Evolutionary conservation across 108 stramenopile genomes (phyloP).

Genomic region (Seminavis robusta): DNA sequence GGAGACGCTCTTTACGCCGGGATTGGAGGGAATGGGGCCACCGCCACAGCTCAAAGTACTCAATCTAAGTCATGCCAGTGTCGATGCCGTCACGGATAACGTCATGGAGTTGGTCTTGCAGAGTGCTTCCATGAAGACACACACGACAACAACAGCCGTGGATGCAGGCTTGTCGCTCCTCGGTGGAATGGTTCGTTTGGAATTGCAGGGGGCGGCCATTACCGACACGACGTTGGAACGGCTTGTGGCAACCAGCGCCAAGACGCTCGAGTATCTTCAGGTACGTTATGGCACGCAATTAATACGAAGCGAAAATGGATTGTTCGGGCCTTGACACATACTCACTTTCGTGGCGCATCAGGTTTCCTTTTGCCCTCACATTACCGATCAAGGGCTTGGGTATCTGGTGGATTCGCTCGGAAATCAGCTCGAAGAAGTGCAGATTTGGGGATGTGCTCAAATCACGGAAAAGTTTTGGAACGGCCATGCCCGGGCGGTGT

Average conservation of each 20-base stretch:
- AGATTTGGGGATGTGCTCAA: constrained; percentile 82
- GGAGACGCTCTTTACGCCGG: constrained; percentile 63
- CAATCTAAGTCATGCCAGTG: constrained; percentile 47
- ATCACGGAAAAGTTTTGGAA: constrained; percentile 75
- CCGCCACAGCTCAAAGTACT: constrained; percentile 61
- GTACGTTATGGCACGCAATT: too few relatives aligned
- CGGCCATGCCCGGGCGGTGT: constrained; percentile 67
- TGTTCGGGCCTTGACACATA: too few relatives aligned
- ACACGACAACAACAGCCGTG: not conserved
- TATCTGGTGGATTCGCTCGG: constrained; percentile 65
- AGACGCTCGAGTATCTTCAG: constrained; percentile 57
- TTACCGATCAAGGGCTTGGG: constrained; percentile 74
- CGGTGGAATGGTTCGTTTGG: constrained; percentile 35
- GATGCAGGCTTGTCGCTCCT: constrained; percentile 6
- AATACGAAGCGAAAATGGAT: too few relatives aligned
- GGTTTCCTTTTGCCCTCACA: constrained; percentile 62
- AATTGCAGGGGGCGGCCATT: constrained; percentile 41
- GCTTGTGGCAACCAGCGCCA: constrained; percentile 49
- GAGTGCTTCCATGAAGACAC: constrained; percentile 36
- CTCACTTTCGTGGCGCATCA: too few relatives aligned
- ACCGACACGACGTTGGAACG: constrained; percentile 59
- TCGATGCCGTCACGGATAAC: constrained; percentile 68
- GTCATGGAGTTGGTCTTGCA: constrained; percentile 51
- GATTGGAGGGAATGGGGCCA: constrained; percentile 43
- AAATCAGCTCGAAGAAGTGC: constrained; percentile 51